phyloP scores from a whole-genome alignment of 2,329 filamentous ascomycete genomes.

The Colletotrichum kahawae region DNA sequence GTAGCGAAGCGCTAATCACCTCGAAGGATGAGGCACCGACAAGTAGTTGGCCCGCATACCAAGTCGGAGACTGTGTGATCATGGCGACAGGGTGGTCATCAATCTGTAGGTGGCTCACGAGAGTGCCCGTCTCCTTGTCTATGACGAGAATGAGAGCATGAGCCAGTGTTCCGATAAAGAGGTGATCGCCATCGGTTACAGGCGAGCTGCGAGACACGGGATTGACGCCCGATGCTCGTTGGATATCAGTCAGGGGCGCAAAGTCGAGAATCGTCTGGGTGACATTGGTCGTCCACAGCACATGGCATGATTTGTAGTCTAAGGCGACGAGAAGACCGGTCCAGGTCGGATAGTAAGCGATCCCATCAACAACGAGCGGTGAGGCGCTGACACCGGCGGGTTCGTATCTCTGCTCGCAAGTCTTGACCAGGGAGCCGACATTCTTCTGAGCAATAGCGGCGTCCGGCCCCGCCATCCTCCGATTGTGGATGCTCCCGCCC shows the following conservation, averaged over 20 bases:
- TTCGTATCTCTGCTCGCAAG: background rate
- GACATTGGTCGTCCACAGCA: background rate
- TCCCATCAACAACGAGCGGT: constrained; percentile 9
- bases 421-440: background rate
- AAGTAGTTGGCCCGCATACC: background rate
- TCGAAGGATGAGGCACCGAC: background rate
- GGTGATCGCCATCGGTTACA: background rate
- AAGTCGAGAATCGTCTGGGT: background rate
- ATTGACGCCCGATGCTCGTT: background rate
- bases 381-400: background rate
- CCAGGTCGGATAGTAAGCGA: constrained; percentile 35
- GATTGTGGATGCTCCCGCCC: background rate
- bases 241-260: background rate
- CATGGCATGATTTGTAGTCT: constrained; percentile 29
- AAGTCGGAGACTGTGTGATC: background rate
- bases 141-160: background rate
- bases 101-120: background rate
- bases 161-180: background rate
- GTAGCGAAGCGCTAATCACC: background rate
- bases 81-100: background rate
- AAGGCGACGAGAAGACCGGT: constrained; percentile 34
- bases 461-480: background rate
- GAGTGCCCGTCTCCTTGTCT: background rate
- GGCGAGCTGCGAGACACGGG: background rate
- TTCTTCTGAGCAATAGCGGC: background rate